Base-by-base conservation (phyloP, 352 stramenopile species). In the Globisporangium viniferum region DNA sequence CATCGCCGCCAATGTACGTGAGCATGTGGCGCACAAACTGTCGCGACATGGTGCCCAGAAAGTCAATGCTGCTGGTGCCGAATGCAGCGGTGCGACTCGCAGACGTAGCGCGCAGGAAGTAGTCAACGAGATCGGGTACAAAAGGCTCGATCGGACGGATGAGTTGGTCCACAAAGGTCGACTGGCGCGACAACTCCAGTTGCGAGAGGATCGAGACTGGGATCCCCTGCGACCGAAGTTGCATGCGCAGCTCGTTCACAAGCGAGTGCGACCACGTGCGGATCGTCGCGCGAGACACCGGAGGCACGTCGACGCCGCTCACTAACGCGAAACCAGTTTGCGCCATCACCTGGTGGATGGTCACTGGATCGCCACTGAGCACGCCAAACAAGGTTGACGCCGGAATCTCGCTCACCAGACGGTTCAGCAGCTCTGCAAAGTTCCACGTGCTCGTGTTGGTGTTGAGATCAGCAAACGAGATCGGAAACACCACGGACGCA, bases 311-410 rank as follows among this genome's bases (percentile, higher is more conserved):
- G 18, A 84, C 62, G 6, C 84, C 84, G 44, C 82, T 88, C 24
- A 87, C 75, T n/a, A 92, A 64, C 54, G 76, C 80, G 55, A 80
- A 81, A 0, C 84, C 84, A 27, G 90, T 69, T 36, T 84, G 82
- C 8, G 77, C 79, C 56, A 92, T 70, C 46, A 92, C 51, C 9
- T 82, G 72, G 53, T 90, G 82, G 10, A 92, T 66, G 27, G 81
- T 77, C n/a, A 68, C 75, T 1, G 75, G 65, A 31, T 89, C 73
- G 2, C 78, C 81, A 2, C 65, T 68, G n/a, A 92, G 24, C 35
- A 91, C 58, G 14, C 81, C 81, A 55, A 89, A 91, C 3, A 90
- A 61, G 15, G 80, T 80, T 20, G 77, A 74, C 3, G 80, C 75
- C 0, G 84, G 72, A 14, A 92, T 56, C 24, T 88, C 79, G 60